Base-by-base conservation (phyloP, 805 yeast genomes). In the Starmerella powellii region DNA sequence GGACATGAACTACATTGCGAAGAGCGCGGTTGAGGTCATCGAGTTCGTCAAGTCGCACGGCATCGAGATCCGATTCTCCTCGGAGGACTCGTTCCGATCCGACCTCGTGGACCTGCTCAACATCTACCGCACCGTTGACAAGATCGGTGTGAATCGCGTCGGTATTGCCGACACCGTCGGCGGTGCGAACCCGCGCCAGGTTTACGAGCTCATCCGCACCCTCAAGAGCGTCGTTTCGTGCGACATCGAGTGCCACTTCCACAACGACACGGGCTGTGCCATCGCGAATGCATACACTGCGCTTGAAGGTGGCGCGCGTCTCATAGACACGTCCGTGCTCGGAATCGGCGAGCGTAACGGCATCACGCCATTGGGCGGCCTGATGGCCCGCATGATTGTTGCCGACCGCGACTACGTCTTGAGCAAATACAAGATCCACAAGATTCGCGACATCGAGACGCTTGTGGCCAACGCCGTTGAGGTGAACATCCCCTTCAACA, bases 81-180 rank as follows among this genome's bases (percentile, higher is more conserved):
- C 95, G 4, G 98, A 88, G 69, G 98, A 88, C 67, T 85, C 95
- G 8, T 88, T 88, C 76, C 81, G 98, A 68, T 80, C 94, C 35
- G 97, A 88, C 63, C 74, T 91, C 55, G 97, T 88, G 45, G 98
- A 88, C 60, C 70, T 88, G 61, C 75, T 88, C 59, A 88, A 88
- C 69, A 91, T 88, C 56, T 88, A 88, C 72, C 81, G 86, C 65
- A 86, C 96, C 21, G 98, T 88, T 52, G 94, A 83, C 70, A 83
- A 85, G 69, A 84, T 88, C 55, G 98, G 98, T 58, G 98, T 88
- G 49, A 86, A 91, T 73, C 78, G 98, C 66, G 95, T 88, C 42
- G 98, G 98, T 68, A 88, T 88, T 67, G 98, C 98, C 54, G 98
- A 88, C 63, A 88, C 98, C 29, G 98, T 88, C 44, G 98, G 98